Base-by-base conservation (phyloP, 192 early-diverging fungal genomes). In the Borealophlyctis nickersoniae region DNA sequence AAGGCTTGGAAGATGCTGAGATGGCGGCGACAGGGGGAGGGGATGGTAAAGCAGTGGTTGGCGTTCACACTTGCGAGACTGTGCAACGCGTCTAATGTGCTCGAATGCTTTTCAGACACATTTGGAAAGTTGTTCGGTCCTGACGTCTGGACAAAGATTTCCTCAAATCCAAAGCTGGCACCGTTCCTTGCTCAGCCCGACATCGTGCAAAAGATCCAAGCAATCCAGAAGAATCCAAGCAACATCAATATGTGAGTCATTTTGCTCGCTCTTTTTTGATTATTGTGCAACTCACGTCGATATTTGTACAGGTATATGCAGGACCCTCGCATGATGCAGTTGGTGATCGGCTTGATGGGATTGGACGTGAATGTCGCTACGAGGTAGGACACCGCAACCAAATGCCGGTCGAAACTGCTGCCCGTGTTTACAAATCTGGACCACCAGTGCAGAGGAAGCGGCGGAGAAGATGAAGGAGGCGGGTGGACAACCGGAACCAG, bases 261-360 rank as follows among this genome's bases (percentile, higher is more conserved):
- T 1, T 49, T 27, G 11, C 34, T 11, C 30, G 22, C 5, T 3
- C 4, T 0, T 31, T 56, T 22, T 11, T 62, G 0, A 53, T 13
- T 0, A 1, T 22, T 60, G 14, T 60, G 58, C 39, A 33, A 29
- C 2, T 23, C 14, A 2, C 22, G 34, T 0, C 1, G 34, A 60
- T 58, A 9, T 2, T 1, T 0, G 0, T 0, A 28, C 34, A 77
- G 77, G 76, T 78, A 87, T 70, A 84, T 89, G 79, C 81, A 85
- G 66, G 93, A 95, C 77, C 89, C 87, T 53, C 87, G 90, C 24
- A 89, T 95, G 72, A 90, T 88, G 83, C 80, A 80, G 52, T 71
- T 86, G 22, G 72, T 93, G 78, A 78, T 91, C 70, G 80, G 75
- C 14, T 73, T 92, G 61, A 87, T 92, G 86, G 91, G 89, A 35